These are phyloP conservation scores for Aspergillus pseudoviridinutans DNA, from an alignment of 2,329 filamentous ascomycete species.

Conservation along the genomic window DNA sequence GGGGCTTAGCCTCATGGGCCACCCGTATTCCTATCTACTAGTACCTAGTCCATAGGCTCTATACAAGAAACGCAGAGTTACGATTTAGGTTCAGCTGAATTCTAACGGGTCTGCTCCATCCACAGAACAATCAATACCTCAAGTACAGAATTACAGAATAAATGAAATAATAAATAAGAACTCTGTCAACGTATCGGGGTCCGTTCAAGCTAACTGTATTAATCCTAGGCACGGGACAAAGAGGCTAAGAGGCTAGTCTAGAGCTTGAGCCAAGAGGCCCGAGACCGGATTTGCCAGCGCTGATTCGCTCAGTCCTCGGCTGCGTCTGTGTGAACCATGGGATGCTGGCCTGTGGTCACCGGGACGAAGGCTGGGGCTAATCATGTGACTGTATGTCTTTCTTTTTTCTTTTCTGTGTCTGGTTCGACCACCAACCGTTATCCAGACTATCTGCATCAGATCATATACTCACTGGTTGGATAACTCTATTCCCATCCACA, in stretches of 20 bases:
- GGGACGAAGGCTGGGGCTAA: not conserved
- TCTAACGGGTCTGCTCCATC: not conserved
- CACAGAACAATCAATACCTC: too few species aligned
- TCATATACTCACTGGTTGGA: not conserved
- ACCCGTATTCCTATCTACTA: not conserved
- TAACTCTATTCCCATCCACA: not conserved
- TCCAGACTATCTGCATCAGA: not conserved
- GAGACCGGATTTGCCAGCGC: not conserved
- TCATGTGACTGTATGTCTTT: not conserved
- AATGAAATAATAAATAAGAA: too few species aligned
- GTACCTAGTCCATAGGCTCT: too few species aligned
- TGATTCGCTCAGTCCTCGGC: not conserved
- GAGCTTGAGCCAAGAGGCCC: not conserved
- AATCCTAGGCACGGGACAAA: not conserved
- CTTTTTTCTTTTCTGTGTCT: not conserved
- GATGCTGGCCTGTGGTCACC: not conserved
- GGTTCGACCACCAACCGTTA: not conserved
- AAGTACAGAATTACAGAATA: too few species aligned
- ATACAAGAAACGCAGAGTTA: too few species aligned
- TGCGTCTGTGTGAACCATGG: not conserved
- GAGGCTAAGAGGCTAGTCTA: not conserved
- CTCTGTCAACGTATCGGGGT: too few species aligned
- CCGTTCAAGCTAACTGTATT: not conserved
- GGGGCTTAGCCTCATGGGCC: not conserved
- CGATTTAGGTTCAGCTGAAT: not conserved